phyloP scores from a whole-genome alignment of 2,329 filamentous ascomycete species.

The Hyphodiscus sp. region DNA sequence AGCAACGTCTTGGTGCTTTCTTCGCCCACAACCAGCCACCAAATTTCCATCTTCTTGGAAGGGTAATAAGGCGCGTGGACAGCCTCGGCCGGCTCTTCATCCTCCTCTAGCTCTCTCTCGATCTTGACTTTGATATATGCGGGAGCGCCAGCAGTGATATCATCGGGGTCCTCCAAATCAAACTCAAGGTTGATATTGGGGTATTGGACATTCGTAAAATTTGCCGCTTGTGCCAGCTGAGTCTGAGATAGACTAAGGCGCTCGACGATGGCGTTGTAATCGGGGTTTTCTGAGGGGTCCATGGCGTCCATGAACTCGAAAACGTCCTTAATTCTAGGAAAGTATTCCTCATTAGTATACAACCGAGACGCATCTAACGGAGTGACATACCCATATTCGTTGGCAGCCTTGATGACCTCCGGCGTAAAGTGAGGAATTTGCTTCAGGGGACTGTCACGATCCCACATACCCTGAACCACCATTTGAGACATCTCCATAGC shows the following conservation, averaged over 20 bases:
- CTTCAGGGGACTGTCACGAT: constrained; percentile 91
- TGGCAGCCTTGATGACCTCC: constrained; percentile 75
- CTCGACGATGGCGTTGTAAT: constrained; percentile 72
- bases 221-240: constrained; percentile 82
- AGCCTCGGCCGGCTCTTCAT: constrained; percentile 60
- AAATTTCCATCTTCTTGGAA: constrained; percentile 87
- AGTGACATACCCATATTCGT: constrained; percentile 62
- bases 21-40: constrained; percentile 96
- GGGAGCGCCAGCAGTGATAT: constrained; percentile 72
- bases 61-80: constrained; percentile 97
- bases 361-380: background rate
- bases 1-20: constrained; percentile 81
- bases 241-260: constrained; percentile 71
- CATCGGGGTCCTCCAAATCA: constrained; percentile 73
- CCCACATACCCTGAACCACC: constrained; percentile 99
- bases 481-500: constrained; percentile 99
- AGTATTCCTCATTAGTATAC: constrained; percentile 28
- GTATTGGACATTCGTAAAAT: constrained; percentile 94
- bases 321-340: constrained; percentile 73
- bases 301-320: constrained; percentile 99
- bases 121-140: constrained; percentile 80
- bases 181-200: constrained; percentile 92
- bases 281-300: constrained; percentile 86
- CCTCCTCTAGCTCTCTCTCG: constrained; percentile 70
- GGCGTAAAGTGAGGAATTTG: constrained; percentile 93